These are phyloP conservation scores for Phialophora macrospora DNA, from an alignment of 2,329 filamentous ascomycete species.

Conservation along the genomic window DNA sequence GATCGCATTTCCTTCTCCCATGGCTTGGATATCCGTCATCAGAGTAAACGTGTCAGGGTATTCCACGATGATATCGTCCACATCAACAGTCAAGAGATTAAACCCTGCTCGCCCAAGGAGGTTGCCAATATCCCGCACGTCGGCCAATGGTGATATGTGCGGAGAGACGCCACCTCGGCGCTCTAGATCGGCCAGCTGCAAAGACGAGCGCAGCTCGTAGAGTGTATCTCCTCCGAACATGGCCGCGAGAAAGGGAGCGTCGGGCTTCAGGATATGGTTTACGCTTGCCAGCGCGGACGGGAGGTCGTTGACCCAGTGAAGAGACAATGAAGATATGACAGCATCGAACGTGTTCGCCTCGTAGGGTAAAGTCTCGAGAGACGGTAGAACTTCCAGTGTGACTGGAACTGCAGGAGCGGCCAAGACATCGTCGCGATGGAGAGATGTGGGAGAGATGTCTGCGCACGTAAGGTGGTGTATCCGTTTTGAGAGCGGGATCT, in stretches of 20 bases:
- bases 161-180: conserved; percentile 88
- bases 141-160: conserved; percentile 87
- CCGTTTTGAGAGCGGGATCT: conserved; percentile 66
- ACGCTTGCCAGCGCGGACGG: conserved; percentile 83
- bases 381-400: conserved; percentile 72
- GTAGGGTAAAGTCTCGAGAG: conserved; percentile 73
- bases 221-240: conserved; percentile 97
- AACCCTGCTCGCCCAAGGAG: conserved; percentile 86
- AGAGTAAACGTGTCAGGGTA: conserved; percentile 88
- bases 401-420: conserved; percentile 70
- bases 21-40: conserved; percentile 92
- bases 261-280: conserved; percentile 84
- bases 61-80: conserved; percentile 96
- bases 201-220: conserved; percentile 87
- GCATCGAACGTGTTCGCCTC: conserved; percentile 80
- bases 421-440: conserved; percentile 73
- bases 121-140: conserved; percentile 88
- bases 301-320: conserved; percentile 98
- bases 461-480: conserved; percentile 77
- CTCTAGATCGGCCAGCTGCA: conserved; percentile 91
- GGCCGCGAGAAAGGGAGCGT: conserved; percentile 87
- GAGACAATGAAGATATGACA: conserved; percentile 82
- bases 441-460: conserved; percentile 76
- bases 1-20: conserved; percentile 94
- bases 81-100: conserved; percentile 93